These are phyloP conservation scores for Fonsecaea pugnacius DNA, from an alignment of 2,329 filamentous ascomycete species.

Conservation along the genomic window DNA sequence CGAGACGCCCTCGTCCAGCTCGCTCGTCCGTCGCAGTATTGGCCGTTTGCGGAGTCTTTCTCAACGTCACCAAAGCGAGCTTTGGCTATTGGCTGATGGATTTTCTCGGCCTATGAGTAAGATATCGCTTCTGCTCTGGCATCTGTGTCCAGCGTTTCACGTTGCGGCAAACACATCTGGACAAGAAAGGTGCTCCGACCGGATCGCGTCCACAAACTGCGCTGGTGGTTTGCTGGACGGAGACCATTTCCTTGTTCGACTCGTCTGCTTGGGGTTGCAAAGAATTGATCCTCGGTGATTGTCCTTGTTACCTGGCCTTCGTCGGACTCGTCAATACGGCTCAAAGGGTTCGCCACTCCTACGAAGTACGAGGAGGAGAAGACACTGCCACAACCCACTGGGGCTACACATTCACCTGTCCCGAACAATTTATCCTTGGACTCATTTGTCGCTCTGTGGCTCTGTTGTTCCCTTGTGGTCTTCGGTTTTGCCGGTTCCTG, in stretches of 20 bases:
- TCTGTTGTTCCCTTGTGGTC: neutral
- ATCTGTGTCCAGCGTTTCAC: constrained; percentile 16
- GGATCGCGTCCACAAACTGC: neutral
- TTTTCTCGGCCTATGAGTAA: neutral
- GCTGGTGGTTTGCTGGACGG: neutral
- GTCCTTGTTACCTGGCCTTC: neutral
- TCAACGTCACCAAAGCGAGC: constrained; percentile 13
- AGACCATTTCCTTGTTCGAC: neutral
- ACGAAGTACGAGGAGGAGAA: too few species aligned
- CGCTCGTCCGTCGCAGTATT: neutral
- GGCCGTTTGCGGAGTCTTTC: constrained; percentile 13
- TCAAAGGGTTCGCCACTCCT: constrained; percentile 13
- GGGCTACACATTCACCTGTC: neutral
- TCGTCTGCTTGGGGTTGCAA: neutral
- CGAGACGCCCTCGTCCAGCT: constrained; percentile 20
- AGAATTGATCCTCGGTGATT: constrained; percentile 3
- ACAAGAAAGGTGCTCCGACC: neutral
- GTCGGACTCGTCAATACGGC: neutral
- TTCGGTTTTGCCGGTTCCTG: neutral
- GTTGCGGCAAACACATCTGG: constrained; percentile 1
- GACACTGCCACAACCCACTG: constrained; percentile 17
- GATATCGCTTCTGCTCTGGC: constrained; percentile 15
- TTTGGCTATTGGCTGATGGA: constrained; percentile 12
- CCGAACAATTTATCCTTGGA: constrained; percentile 11
- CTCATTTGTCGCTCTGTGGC: neutral